Evolutionary conservation across 148 eudicot genomes (phyloP), one percentile per base, ranked within the genome.

Genomic region (Cornus florida): DNA sequence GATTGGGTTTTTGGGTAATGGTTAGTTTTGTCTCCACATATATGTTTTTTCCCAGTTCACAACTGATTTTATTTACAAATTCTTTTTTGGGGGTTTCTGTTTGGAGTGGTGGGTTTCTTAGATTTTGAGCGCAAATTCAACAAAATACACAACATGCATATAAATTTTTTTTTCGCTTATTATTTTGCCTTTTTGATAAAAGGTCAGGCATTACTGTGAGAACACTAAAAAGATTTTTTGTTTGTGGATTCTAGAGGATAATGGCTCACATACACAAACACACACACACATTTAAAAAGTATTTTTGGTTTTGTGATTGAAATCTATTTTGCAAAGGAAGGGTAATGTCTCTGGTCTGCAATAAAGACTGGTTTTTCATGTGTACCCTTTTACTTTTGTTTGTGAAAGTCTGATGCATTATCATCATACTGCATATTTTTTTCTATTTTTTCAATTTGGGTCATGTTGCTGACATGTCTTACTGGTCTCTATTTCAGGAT

Each of bases 21-120:
- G 41, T 53, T 66, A 10, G 70, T 74, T 87, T 87, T 84, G 87
- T 87, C 87, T 79, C 78, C 48, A 67, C 77, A 67, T 82, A 35
- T 20, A 73, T 83, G 88, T 83, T 75, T 17, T 80, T 67, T 66
- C 39, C 39, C 81, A 53, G 53, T 12, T 50, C 67, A 68, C 28
- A 62, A 0, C n/a, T 38, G n/a, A 50, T 79, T 79, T 73, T 39
- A 50, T 22, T 68, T 73, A 14, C 24, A 46, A 48, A 46, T 10
- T 32, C 38, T 28, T 16, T 38, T 82, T 73, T 62, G 74, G 73
- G 13, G 23, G 57, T 69, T 69, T 62, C 67, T 35, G 12, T 71
- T 33, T 38, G 23, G 16, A 53, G 20, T 74, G 16, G 17, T 60
- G 53, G 77, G 35, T 75, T 16, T 10, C n/a, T 62, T 22, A 32